phyloP scores from a whole-genome alignment of 805 yeast genomes.

The Lachancea waltii region DNA sequence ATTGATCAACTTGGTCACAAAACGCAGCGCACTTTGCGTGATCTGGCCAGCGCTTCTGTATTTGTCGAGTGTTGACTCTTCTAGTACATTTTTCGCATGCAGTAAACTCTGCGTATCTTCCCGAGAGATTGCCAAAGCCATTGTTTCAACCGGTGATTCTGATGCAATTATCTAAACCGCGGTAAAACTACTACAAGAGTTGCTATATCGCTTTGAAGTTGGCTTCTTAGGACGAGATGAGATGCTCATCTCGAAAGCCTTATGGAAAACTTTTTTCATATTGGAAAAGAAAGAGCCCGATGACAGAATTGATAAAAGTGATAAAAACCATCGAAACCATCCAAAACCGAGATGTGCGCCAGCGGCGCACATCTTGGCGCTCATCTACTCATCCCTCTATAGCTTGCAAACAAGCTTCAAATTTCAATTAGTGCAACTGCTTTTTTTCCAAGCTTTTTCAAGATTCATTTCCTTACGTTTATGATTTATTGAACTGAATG shows the following conservation, averaged over 20 bases:
- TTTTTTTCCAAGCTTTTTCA: no score
- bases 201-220: not conserved
- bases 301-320: constrained; percentile 2
- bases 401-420: not conserved
- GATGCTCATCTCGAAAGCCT: constrained; percentile 9
- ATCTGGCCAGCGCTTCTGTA: constrained; percentile 87
- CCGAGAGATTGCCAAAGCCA: constrained; percentile 72
- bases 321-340: not conserved
- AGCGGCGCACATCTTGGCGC: no score
- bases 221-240: constrained; percentile 5
- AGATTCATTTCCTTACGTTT: no score
- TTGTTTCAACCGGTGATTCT: constrained; percentile 17
- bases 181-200: not conserved
- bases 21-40: constrained; percentile 72
- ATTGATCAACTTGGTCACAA: constrained; percentile 60
- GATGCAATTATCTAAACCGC: not conserved
- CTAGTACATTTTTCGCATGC: constrained; percentile 63
- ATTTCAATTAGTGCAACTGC: no score
- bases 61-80: constrained; percentile 60
- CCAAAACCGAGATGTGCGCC: no score
- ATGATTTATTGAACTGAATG: no score
- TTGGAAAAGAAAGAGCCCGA: not conserved
- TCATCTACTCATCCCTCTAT: no score
- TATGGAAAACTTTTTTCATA: constrained; percentile 7
- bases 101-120: constrained; percentile 68